These are phyloP conservation scores for Cryptococcus sp. DNA, from an alignment of 1,284 basidiomycete species.

Conservation along the genomic window DNA sequence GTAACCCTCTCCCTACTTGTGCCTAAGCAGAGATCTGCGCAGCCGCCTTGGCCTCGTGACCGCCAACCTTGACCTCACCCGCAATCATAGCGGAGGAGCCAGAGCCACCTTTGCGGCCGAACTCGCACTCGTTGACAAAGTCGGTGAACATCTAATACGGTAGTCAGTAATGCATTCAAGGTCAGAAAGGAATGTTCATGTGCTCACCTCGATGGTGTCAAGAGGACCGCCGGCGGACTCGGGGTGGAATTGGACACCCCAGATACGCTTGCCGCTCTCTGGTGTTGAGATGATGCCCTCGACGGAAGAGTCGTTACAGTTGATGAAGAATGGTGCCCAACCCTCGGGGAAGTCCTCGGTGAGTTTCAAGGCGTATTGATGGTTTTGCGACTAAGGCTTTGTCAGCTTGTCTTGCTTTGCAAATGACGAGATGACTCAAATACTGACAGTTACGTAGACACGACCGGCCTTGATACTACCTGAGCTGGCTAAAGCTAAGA, in stretches of 20 bases:
- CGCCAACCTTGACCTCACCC: conserved; percentile 35
- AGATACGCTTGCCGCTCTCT: conserved; percentile 82
- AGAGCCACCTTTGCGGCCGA: conserved; percentile 14
- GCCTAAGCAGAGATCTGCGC: conserved; percentile 7
- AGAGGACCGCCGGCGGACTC: conserved; percentile 90
- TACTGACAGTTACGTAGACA: conserved; percentile 90
- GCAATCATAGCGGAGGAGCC: conserved; percentile 32
- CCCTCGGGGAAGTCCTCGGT: conserved; percentile 90
- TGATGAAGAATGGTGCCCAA: conserved; percentile 98
- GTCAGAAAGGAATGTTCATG: not conserved
- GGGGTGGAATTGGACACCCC: conserved; percentile 97
- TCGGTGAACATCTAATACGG: conserved; percentile 80
- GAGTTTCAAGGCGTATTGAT: conserved; percentile 91
- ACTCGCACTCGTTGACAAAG: conserved; percentile 75
- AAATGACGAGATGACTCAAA: not conserved
- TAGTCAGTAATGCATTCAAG: not conserved
- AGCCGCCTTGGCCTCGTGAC: conserved; percentile 22
- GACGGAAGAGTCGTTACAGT: conserved; percentile 94
- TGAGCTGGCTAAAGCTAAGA: conserved; percentile 84
- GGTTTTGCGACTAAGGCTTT: conserved; percentile 64
- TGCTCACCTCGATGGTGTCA: conserved; percentile 80
- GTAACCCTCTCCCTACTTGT: not conserved
- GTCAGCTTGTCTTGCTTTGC: not conserved
- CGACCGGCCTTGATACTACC: conserved; percentile 92
- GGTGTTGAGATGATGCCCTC: conserved; percentile 92